phyloP scores from a whole-genome alignment of 1,284 basidiomycete species.

The Marasmius oreades region DNA sequence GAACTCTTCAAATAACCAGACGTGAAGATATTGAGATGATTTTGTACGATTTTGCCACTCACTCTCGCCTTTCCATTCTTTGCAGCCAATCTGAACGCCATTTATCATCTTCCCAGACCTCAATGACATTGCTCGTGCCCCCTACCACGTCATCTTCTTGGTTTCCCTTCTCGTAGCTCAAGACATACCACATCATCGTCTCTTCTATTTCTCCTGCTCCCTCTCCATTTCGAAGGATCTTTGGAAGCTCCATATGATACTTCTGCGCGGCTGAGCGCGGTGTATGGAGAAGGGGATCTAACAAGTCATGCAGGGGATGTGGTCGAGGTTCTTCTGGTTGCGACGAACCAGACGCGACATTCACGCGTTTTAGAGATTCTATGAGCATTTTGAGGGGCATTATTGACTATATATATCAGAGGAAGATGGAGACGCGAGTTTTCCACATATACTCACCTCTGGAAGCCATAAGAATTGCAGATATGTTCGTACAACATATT shows the following conservation, averaged over 20 bases:
- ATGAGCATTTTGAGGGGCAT: constrained; percentile 59
- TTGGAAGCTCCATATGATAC: constrained; percentile 57
- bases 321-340: constrained; percentile 22
- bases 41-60: constrained; percentile 25
- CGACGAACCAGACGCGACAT: constrained; percentile 23
- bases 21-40: constrained; percentile 2
- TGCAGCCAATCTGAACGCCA: constrained; percentile 57
- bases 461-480: constrained; percentile 77
- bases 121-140: constrained; percentile 22
- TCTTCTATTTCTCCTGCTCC: constrained; percentile 62
- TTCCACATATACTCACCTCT: constrained; percentile 39
- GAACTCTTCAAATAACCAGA: constrained; percentile 42
- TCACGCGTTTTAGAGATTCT: constrained; percentile 49
- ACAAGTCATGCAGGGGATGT: constrained; percentile 53
- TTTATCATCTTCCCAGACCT: constrained; percentile 43
- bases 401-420: constrained; percentile 47
- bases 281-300: constrained; percentile 60
- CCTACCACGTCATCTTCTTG: constrained; percentile 26
- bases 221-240: constrained; percentile 53
- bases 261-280: constrained; percentile 53
- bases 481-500: constrained; percentile 53
- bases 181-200: constrained; percentile 69
- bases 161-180: constrained; percentile 52
- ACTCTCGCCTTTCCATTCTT: constrained; percentile 71
- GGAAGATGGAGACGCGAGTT: neutral